Evolutionary conservation across 1,284 basidiomycete genomes (phyloP), one percentile per base, ranked within the genome.

Genomic region (Leucoagaricus sp.): DNA sequence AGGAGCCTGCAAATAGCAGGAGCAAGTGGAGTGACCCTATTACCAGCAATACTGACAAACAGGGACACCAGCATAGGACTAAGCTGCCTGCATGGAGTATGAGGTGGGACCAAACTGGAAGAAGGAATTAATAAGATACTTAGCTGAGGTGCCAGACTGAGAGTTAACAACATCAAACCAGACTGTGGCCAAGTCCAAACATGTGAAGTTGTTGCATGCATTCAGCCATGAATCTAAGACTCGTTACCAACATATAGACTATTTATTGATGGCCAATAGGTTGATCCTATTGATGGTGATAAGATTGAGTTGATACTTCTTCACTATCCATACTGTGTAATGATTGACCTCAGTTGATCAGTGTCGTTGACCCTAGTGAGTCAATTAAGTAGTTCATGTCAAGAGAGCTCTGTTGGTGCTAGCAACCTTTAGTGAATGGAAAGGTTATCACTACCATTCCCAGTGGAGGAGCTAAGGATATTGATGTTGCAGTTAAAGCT

Each of bases 231-330:
- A 10, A 12, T 38, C 10, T 42, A 33, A 7, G 33, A 25, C 26
- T n/a, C n/a, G 19, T 1, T 4, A 10, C 12, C 21, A 23, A 3
- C 10, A 17, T 6, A 17, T 23, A 71, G 93, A 44, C 72, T 95
- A 60, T 95, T 84, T 80, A 93, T 96, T 73, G 78, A 86, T 72
- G 88, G 89, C 68, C 74, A 96, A 75, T 96, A 86, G 73, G 78
- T 83, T 42, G 83, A 86, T 61, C 89, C 88, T 21, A 74, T 75
- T 73, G 42, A 81, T 2, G 41, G 49, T 8, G 61, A 74, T 9
- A 55, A 79, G 17, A 85, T 92, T 65, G 88, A 91, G 85, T 91
- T 5, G 2, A 38, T 23, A 49, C n/a, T n/a, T 10, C 26, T 17
- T 3, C 8, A 17, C 4, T 12, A 15, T 13, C 17, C 4, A 10